Evolutionary conservation across 345 rosid species (phyloP), one percentile per base, ranked within the genome.

Genomic region (Trapa incisa): DNA sequence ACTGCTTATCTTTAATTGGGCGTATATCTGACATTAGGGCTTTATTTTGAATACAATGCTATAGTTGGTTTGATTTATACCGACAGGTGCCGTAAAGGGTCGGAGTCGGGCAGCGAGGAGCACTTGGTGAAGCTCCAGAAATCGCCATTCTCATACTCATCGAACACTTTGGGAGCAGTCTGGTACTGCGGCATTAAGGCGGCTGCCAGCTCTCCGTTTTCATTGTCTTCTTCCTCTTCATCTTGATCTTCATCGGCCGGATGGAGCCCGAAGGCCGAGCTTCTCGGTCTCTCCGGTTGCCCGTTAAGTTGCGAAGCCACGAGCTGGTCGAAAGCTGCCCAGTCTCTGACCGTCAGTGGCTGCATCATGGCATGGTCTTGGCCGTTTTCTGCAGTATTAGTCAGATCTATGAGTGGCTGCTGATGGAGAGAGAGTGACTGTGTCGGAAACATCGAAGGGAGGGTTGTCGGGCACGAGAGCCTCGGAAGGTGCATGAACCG

Each of bases 231-330:
- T 35, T 58, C 63, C 33, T 58, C 63, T 54, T 67, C 61, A 29
- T 47, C 54, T 33, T 69, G 57, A 0, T 64, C 54, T 36, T 17
- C 67, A 39, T 77, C 83, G 37, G 76, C 76, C 52, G 71, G 80
- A 36, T 78, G 76, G 61, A 75, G 72, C 65, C 71, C 79, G 66
- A 80, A 45, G 66, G 75, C 76, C 16, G 68, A 70, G 78, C 77
- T 74, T 52, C 67, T 65, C 2, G 37, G 78, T 75, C 75, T 75
- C 72, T 85, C 81, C 5, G 64, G 53, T 37, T 75, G 79, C 66
- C 91, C 96, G 71, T 94, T 89, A n/a, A 94, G 88, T 66, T 91
- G 99, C 29, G 93, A 91, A 12, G 99, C 99, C 62, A 91, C 96
- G 0, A 94, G 83, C 65, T 89, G 85, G 71, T 94, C 99, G 12